Percentiles rank a stretch among this genome's conserved stretches.
These are phyloP conservation scores for Starmerella davenportii DNA, from an alignment of 805 yeast species.

Conservation along the genomic window DNA sequence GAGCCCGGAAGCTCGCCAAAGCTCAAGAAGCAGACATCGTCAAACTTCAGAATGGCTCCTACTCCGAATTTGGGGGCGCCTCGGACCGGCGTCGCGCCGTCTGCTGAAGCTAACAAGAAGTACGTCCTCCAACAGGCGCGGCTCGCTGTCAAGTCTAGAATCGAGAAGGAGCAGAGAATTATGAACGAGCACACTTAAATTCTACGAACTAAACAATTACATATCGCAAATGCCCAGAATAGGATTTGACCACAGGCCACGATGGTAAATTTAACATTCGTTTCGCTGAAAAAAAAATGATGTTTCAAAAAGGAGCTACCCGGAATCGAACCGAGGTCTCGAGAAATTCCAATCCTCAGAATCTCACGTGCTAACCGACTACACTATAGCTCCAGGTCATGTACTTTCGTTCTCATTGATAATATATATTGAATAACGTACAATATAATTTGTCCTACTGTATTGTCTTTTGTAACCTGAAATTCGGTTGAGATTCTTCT, in stretches of 20 bases:
- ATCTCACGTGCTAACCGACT: constrained; percentile 17
- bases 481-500: too few species aligned
- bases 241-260: too few species aligned
- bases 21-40: too few species aligned
- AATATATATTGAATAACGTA: too few species aligned
- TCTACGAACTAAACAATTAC: too few species aligned
- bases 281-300: background rate
- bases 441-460: too few species aligned
- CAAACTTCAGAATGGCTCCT: constrained; percentile 3
- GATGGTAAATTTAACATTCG: too few species aligned
- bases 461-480: too few species aligned
- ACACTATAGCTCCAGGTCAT: constrained; percentile 14
- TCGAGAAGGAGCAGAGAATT: constrained; percentile 13
- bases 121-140: constrained; percentile 18
- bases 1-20: too few species aligned
- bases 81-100: constrained; percentile 6
- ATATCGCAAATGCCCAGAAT: too few species aligned
- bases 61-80: background rate
- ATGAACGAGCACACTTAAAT: background rate
- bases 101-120: constrained; percentile 13
- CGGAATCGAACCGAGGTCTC: constrained; percentile 17
- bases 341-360: constrained; percentile 14
- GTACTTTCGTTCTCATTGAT: too few species aligned
- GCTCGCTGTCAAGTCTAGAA: constrained; percentile 15
- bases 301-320: constrained; percentile 12